Base-by-base conservation (phyloP, 371 early-diverging fungal species). In the Apophysomyces variabilis region DNA sequence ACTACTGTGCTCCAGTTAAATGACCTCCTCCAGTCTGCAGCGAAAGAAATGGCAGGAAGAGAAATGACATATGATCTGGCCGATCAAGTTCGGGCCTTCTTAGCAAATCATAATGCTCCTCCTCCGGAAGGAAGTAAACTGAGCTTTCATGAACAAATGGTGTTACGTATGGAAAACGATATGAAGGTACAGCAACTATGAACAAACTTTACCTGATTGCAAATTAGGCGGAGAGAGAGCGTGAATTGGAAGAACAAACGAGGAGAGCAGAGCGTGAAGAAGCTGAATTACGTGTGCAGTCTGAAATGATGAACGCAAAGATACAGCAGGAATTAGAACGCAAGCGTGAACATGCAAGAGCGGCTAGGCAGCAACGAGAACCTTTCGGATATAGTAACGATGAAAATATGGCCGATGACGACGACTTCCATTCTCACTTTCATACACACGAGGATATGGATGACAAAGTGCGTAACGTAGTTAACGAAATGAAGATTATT, bases 51-150 rank as follows among this genome's bases (percentile, higher is more conserved):
- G 14, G 58, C 83, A 0, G 91, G 90, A 6, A 80, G 82, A 46
- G 93, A 93, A 74, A 91, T 93, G 92, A 80, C 91, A 65, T 93
- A 87, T 54, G 92, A 90, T 62, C 66, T 93, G 5, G 87, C 89
- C 0, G 83, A 85, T 16, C 79, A 78, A 37, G 74, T 88, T 32
- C 85, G 88, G 47, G 89, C 90, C 3, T 91, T 79, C 58, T 78
- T 93, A 38, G 85, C 89, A 8, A 77, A 78, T 26, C 83, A 92
- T 68, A 89, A 92, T 66, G 73, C 75, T 5, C 73, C 79, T 9
- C 84, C 85, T 13, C 71, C 80, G 1, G 86, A 71, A 65, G 84
- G 73, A 46, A 87, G 75, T 58, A 87, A 79, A 68, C 64, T 79
- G 35, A 89, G 80, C 69, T 80, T 81, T 65, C 86, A 78, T 68